These are phyloP conservation scores for Wickerhamomyces sp. DNA, from an alignment of 1,139 yeast genomes.

Conservation along the genomic window DNA sequence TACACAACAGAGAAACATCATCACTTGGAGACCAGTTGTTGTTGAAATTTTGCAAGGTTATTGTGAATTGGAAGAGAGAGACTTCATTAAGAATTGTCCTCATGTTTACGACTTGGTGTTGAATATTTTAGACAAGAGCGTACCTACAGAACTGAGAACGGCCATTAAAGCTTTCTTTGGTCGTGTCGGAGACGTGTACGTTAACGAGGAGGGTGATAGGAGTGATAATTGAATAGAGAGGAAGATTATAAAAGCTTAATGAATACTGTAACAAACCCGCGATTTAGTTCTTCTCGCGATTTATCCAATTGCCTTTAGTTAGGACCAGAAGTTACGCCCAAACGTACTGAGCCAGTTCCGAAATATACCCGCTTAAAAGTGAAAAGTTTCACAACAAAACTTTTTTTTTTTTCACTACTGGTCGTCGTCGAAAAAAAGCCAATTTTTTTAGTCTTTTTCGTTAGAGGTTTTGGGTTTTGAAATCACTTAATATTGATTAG, in stretches of 20 bases:
- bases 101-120: constrained; percentile 64
- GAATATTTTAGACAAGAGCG: constrained; percentile 60
- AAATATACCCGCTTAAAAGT: too few species aligned
- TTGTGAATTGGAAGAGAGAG: constrained; percentile 68
- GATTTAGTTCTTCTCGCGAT: neutral
- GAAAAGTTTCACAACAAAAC: constrained; percentile 11
- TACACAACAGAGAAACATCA: constrained; percentile 72
- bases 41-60: constrained; percentile 82
- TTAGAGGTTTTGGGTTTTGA: neutral
- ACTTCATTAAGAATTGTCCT: constrained; percentile 61
- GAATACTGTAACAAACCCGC: neutral
- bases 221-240: neutral
- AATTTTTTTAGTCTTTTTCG: constrained; percentile 4
- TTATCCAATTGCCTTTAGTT: neutral
- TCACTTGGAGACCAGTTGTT: constrained; percentile 89
- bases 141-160: constrained; percentile 63
- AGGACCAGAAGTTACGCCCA: constrained; percentile 5
- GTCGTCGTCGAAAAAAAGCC: constrained; percentile 21
- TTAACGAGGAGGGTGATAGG: constrained; percentile 18
- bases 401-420: constrained; percentile 16
- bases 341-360: constrained; percentile 1
- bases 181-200: constrained; percentile 64
- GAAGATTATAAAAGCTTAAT: neutral
- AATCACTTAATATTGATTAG: constrained; percentile 3
- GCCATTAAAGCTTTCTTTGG: constrained; percentile 62